Conservation (phyloP, 2,329 filamentous ascomycete species). For the Penicillium sclerotigenum region DNA sequence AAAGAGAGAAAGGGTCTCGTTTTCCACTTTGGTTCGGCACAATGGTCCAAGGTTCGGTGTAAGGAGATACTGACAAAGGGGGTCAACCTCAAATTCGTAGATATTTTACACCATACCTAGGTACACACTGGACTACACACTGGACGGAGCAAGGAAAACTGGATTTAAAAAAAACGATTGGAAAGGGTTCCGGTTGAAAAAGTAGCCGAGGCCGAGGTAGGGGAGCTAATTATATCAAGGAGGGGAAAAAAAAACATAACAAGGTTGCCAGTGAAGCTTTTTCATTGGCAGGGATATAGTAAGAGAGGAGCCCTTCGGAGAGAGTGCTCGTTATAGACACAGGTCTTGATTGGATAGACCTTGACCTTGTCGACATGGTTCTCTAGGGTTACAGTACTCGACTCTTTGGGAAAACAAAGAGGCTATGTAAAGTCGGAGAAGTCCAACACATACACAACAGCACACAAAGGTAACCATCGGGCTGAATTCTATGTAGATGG, state of each 20-base stretch:
- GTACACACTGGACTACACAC: no score
- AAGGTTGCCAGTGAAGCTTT: neutral
- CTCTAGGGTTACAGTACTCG: conserved; percentile 2
- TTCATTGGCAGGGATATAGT: conserved; percentile 6
- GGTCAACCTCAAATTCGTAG: no score
- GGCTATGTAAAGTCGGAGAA: neutral
- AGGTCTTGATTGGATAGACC: conserved; percentile 1
- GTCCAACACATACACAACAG: neutral
- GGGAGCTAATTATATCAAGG: conserved; percentile 5
- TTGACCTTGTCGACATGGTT: neutral
- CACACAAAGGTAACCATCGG: neutral
- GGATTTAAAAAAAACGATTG: neutral
- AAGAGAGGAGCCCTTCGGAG: conserved; percentile 4
- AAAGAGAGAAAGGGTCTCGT: neutral
- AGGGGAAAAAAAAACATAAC: neutral
- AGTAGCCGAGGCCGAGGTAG: neutral
- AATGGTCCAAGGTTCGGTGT: conserved; percentile 4
- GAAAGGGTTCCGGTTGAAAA: neutral
- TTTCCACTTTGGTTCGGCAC: neutral
- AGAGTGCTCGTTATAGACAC: conserved; percentile 1
- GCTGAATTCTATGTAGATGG: neutral
- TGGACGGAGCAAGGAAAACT: no score
- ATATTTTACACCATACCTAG: no score
- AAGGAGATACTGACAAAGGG: conserved; percentile 4
- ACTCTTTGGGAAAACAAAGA: neutral